Evolutionary conservation across 371 early-diverging fungal species (phyloP).

Genomic region (Globomyces sp.): DNA sequence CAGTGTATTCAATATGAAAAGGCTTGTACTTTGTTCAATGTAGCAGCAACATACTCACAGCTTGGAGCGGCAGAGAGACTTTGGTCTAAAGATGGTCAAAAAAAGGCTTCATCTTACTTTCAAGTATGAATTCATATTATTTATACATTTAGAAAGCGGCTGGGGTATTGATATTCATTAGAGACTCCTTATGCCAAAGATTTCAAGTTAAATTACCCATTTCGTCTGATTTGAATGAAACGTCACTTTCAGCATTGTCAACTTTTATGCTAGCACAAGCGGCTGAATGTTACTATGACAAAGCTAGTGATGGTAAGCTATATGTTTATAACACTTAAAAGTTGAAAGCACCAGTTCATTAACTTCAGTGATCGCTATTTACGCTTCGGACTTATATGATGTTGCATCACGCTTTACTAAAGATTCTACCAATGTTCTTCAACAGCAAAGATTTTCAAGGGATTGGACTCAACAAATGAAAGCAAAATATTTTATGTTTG

Average conservation of each 20-base stretch:
- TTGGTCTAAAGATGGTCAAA: conserved; percentile 45
- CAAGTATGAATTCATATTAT: conserved; percentile 31
- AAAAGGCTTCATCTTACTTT: conserved; percentile 43
- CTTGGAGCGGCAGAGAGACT: conserved; percentile 38
- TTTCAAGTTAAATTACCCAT: conserved; percentile 42
- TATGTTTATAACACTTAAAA: neutral
- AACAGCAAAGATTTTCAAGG: conserved; percentile 14
- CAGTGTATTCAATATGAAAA: conserved; percentile 59
- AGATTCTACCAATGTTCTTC: neutral
- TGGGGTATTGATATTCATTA: conserved; percentile 41
- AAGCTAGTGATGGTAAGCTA: conserved; percentile 44
- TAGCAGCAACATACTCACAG: conserved; percentile 48
- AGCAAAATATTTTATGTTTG: conserved; percentile 41
- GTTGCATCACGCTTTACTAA: neutral
- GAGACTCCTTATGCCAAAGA: conserved; percentile 41
- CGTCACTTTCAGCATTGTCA: conserved; percentile 37
- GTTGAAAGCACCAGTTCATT: conserved; percentile 16
- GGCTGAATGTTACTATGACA: conserved; percentile 50
- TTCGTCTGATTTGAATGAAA: conserved; percentile 40
- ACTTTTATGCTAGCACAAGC: conserved; percentile 53
- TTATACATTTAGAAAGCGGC: conserved; percentile 39
- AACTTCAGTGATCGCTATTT: neutral
- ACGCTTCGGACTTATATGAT: conserved; percentile 11
- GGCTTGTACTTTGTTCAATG: conserved; percentile 49
- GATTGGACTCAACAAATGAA: conserved; percentile 34